Conservation (phyloP, 345 rosid species). For the Lepidium didymum region DNA sequence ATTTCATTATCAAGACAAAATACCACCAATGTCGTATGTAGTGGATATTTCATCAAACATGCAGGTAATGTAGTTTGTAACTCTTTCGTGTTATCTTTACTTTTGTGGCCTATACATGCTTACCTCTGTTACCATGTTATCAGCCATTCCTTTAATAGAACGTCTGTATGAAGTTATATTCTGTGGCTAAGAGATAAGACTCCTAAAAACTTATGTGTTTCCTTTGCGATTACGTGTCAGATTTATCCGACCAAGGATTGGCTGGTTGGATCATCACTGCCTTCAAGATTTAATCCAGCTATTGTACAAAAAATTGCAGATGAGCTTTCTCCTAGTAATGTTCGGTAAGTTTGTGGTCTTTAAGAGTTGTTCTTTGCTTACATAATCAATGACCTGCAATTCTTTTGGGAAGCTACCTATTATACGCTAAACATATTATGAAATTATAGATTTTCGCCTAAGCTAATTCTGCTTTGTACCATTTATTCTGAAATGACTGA, state of each 20-base stretch:
- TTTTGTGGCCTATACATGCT: neutral
- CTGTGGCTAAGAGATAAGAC: neutral
- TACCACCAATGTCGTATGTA: slow-evolving; percentile 53
- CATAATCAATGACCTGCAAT: neutral
- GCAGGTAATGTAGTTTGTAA: slow-evolving; percentile 44
- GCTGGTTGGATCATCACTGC: slow-evolving; percentile 77
- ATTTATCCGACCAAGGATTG: slow-evolving; percentile 69
- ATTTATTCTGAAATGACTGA: neutral
- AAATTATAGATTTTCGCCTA: neutral
- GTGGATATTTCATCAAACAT: slow-evolving; percentile 49
- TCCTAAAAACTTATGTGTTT: neutral
- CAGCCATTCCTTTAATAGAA: neutral
- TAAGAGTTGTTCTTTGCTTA: neutral
- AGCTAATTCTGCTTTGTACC: neutral
- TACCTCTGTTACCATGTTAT: neutral
- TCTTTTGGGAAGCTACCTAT: neutral
- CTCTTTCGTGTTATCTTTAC: neutral
- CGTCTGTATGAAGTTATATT: neutral
- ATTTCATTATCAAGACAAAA: slow-evolving; percentile 87
- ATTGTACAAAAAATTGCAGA: slow-evolving; percentile 49
- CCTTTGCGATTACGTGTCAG: slow-evolving; percentile 35
- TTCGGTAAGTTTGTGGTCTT: slow-evolving; percentile 47
- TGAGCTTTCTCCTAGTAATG: slow-evolving; percentile 58
- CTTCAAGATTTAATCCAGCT: slow-evolving; percentile 53
- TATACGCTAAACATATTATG: neutral